A percentile compares a stretch with the other conserved stretches of the same genome.
These are phyloP conservation scores for Ganoderma boninense DNA, from an alignment of 1,284 basidiomycete genomes.

Conservation along the genomic window DNA sequence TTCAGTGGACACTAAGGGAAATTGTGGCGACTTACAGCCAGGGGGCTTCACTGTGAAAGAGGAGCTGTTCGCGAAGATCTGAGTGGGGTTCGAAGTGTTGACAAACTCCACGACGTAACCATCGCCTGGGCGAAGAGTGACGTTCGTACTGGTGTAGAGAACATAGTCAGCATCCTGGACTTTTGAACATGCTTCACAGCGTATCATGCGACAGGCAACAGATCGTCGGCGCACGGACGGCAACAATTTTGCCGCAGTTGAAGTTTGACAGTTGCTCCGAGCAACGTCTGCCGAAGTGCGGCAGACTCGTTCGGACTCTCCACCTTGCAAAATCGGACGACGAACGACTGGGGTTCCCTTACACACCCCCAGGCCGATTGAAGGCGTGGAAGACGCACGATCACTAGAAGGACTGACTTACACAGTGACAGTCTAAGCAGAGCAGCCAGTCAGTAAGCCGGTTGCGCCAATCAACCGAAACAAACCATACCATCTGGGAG, in stretches of 20 bases:
- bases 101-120: conserved; percentile 55
- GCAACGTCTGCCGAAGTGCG: neutral
- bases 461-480: neutral
- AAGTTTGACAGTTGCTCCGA: neutral
- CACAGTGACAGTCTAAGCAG: conserved; percentile 34
- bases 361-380: neutral
- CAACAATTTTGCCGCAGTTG: neutral
- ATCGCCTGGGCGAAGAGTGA: conserved; percentile 44
- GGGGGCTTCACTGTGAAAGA: conserved; percentile 49
- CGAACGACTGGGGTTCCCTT: neutral
- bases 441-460: neutral
- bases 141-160: conserved; percentile 41
- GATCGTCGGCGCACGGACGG: neutral
- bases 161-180: neutral
- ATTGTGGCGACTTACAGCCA: conserved; percentile 43
- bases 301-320: neutral
- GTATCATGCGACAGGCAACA: neutral
- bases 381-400: neutral
- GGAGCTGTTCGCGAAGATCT: conserved; percentile 51
- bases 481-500: conserved; percentile 38
- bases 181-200: neutral
- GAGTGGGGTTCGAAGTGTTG: conserved; percentile 49
- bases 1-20: too few relatives aligned
- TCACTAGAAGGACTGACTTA: conserved; percentile 20
- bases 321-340: neutral